Conservation (phyloP, 1,284 basidiomycete genomes). For the Boletus smithii region DNA sequence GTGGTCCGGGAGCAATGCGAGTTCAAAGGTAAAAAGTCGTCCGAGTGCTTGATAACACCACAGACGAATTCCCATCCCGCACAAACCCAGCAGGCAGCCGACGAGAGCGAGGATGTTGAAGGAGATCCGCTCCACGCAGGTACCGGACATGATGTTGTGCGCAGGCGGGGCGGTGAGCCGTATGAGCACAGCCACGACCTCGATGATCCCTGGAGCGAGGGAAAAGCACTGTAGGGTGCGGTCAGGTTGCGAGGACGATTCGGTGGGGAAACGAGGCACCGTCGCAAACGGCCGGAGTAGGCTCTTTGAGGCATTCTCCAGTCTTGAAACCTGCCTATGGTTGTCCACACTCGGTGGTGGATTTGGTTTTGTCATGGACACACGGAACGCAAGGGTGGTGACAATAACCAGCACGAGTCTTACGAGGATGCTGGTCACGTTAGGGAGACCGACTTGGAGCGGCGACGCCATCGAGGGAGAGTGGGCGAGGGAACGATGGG, state of each 20-base stretch:
- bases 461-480: not conserved
- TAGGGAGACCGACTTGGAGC: not conserved
- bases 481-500: not conserved
- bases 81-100: slow-evolving; percentile 5
- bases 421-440: not conserved
- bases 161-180: not conserved
- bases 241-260: not conserved
- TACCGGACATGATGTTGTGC: not conserved
- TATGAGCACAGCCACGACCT: not conserved
- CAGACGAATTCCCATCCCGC: slow-evolving; percentile 11
- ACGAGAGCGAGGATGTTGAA: not conserved
- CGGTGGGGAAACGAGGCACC: not conserved
- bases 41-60: slow-evolving; percentile 23
- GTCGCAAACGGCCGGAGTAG: slow-evolving; percentile 1
- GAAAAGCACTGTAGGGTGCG: not conserved
- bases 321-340: not conserved
- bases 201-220: slow-evolving; percentile 1
- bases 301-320: not conserved
- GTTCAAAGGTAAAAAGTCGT: slow-evolving; percentile 23
- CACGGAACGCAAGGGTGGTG: slow-evolving; percentile 4
- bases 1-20: slow-evolving; percentile 17
- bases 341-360: slow-evolving; percentile 6
- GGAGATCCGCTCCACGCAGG: slow-evolving; percentile 7
- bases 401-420: not conserved
- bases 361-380: slow-evolving; percentile 12